These are phyloP conservation scores for Tuber umbilicatum DNA, from an alignment of 495 filamentous ascomycete species.

Conservation along the genomic window DNA sequence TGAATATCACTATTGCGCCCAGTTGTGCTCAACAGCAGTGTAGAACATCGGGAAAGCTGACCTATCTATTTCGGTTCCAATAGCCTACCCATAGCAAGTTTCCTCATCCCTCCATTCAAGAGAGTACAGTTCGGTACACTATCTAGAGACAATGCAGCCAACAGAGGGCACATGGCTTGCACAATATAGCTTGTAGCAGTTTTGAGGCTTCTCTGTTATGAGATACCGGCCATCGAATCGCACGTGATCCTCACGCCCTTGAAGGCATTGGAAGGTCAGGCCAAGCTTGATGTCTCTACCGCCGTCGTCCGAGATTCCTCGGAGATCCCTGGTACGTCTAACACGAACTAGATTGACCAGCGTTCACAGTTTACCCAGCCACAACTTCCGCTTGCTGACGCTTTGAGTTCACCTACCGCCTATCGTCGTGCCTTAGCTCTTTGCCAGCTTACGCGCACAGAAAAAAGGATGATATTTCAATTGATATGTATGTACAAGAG, in stretches of 20 bases:
- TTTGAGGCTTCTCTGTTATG: neutral
- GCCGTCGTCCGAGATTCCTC: neutral
- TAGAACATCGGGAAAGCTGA: neutral
- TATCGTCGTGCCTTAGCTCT: neutral
- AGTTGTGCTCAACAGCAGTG: neutral
- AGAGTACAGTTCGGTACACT: too few species aligned
- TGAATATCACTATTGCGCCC: neutral
- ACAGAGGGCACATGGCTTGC: neutral
- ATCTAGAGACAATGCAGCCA: neutral
- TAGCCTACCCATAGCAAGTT: neutral
- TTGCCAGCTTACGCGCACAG: neutral
- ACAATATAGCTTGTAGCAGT: neutral
- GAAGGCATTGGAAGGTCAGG: neutral
- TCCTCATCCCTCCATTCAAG: neutral
- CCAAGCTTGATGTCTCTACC: neutral
- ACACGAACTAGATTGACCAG: neutral
- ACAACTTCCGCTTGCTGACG: neutral
- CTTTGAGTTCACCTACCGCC: neutral
- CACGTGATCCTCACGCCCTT: neutral
- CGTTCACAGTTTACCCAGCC: neutral
- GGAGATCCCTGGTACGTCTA: neutral
- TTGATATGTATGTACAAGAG: neutral
- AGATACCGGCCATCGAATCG: neutral
- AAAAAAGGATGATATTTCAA: neutral
- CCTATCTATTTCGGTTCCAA: neutral